phyloP scores from a whole-genome alignment of 768 basidiomycete genomes.

The Russula lepida region DNA sequence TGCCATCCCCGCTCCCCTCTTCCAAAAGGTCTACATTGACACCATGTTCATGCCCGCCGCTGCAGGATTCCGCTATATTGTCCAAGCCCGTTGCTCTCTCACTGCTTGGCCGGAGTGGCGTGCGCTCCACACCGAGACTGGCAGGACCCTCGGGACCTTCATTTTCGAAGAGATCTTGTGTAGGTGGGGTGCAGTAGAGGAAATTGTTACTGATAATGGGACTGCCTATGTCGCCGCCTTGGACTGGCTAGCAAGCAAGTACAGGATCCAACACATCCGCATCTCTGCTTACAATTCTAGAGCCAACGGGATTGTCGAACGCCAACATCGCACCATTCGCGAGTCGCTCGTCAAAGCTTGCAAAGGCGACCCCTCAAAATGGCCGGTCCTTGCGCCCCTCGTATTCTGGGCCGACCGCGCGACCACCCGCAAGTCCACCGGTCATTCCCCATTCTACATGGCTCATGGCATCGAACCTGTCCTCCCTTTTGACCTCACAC shows the following conservation, averaged over 20 bases:
- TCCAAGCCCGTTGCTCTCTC: not conserved
- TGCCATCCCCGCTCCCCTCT: not conserved
- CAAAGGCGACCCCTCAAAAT: constrained; percentile 28
- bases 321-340: constrained; percentile 22
- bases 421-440: constrained; percentile 25
- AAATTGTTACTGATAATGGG: too few species aligned
- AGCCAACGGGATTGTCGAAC: constrained; percentile 32
- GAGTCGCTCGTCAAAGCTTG: constrained; percentile 31
- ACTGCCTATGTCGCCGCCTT: too few species aligned
- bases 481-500: constrained; percentile 24
- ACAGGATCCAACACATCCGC: constrained; percentile 24
- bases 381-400: constrained; percentile 24
- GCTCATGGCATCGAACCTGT: too few species aligned
- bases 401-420: constrained; percentile 34
- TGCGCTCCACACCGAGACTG: too few species aligned
- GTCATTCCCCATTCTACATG: too few species aligned
- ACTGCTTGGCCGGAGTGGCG: too few species aligned
- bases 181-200: too few species aligned
- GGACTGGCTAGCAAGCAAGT: not conserved
- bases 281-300: constrained; percentile 32
- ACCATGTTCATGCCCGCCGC: not conserved
- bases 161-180: too few species aligned
- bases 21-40: not conserved
- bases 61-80: not conserved
- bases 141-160: too few species aligned